These are phyloP conservation scores for Hypoxylon rubiginosum DNA, from an alignment of 2,329 filamentous ascomycete genomes.

Conservation along the genomic window DNA sequence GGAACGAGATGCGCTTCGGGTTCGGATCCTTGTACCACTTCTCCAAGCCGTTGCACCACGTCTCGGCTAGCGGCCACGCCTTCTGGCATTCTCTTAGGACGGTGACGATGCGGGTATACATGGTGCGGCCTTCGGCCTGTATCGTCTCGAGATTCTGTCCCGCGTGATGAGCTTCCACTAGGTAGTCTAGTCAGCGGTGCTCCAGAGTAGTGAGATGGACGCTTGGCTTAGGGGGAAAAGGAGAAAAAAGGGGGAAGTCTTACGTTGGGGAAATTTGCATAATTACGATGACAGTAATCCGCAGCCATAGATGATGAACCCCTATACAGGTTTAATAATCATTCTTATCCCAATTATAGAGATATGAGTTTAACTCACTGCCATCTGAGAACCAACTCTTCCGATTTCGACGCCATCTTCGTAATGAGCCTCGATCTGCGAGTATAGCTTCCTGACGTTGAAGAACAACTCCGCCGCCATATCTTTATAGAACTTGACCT, in stretches of 20 bases:
- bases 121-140: conserved; percentile 58
- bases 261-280: conserved; percentile 65
- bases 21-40: conserved; percentile 62
- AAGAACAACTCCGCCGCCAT: conserved; percentile 64
- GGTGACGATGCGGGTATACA: conserved; percentile 60
- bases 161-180: conserved; percentile 48
- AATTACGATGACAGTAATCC: conserved; percentile 66
- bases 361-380: conserved; percentile 51
- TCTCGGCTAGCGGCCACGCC: conserved; percentile 66
- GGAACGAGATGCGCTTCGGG: conserved; percentile 55
- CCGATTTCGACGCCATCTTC: conserved; percentile 61
- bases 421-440: conserved; percentile 67
- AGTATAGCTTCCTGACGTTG: conserved; percentile 62
- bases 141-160: conserved; percentile 57
- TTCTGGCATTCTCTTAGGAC: conserved; percentile 64
- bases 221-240: neutral
- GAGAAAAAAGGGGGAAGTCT: conserved; percentile 44
- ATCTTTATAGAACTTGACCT: conserved; percentile 56
- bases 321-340: conserved; percentile 45
- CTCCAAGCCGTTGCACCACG: conserved; percentile 65
- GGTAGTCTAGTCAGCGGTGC: conserved; percentile 25
- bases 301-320: conserved; percentile 69
- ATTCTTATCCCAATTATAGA: neutral
- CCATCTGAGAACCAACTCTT: conserved; percentile 67
- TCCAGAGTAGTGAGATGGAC: neutral